phyloP scores from a whole-genome alignment of 495 filamentous ascomycete genomes.

The Penicillium steckii region DNA sequence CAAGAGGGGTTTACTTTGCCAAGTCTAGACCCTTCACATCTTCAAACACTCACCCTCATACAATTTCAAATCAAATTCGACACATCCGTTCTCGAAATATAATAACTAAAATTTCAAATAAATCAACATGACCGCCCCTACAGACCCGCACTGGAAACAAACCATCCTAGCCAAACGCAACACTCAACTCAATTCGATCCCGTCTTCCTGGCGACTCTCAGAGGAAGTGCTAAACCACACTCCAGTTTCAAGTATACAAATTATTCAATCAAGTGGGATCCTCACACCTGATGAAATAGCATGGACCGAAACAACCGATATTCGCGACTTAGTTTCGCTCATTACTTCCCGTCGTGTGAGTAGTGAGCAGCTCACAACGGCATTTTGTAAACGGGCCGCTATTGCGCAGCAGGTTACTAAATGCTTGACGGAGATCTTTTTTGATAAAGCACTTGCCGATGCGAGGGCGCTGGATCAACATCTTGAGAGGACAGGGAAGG shows the following conservation, averaged over 20 bases:
- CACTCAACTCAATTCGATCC: slow-evolving; percentile 23
- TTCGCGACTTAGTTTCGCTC: slow-evolving; percentile 36
- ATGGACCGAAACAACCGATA: slow-evolving; percentile 47
- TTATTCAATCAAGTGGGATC: slow-evolving; percentile 28
- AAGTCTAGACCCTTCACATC: too few species aligned
- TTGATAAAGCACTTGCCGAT: slow-evolving; percentile 37
- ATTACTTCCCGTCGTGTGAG: slow-evolving; percentile 4
- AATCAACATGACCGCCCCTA: slow-evolving; percentile 2
- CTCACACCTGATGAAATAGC: slow-evolving; percentile 45
- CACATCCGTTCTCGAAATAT: too few species aligned
- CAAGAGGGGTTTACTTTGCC: too few species aligned
- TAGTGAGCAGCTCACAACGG: slow-evolving; percentile 40
- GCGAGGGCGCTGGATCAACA: slow-evolving; percentile 41
- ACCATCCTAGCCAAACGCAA: slow-evolving; percentile 13
- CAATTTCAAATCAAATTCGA: too few species aligned
- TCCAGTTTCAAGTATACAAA: slow-evolving; percentile 14
- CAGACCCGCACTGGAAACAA: slow-evolving; percentile 8
- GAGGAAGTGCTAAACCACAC: neutral
- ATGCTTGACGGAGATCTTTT: slow-evolving; percentile 64
- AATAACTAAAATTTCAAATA: neutral
- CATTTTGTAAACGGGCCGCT: slow-evolving; percentile 58
- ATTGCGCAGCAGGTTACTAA: slow-evolving; percentile 55
- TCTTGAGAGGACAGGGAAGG: slow-evolving; percentile 32
- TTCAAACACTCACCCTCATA: too few species aligned
- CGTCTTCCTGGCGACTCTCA: slow-evolving; percentile 21